Percentiles rank a stretch among this genome's conserved stretches.
These are phyloP conservation scores for Sporothrix pallida DNA, from an alignment of 2,329 filamentous ascomycete genomes.

Conservation along the genomic window DNA sequence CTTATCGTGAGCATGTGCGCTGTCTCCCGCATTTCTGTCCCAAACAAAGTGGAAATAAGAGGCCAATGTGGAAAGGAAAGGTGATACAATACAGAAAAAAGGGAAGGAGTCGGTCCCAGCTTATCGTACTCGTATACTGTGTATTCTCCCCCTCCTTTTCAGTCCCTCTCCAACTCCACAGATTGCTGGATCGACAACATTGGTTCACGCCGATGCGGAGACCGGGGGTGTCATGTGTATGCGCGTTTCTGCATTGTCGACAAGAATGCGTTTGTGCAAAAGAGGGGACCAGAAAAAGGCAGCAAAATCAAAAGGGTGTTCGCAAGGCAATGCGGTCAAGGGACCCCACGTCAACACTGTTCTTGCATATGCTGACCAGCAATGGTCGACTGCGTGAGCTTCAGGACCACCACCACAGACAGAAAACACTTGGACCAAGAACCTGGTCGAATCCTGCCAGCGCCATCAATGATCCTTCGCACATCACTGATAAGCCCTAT, in stretches of 20 bases:
- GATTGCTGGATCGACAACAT: conserved; percentile 1
- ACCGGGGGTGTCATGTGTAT: neutral
- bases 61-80: neutral
- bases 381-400: neutral
- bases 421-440: neutral
- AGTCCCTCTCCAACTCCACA: neutral
- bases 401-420: neutral
- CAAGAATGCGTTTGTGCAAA: neutral
- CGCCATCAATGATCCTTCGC: neutral
- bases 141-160: neutral
- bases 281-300: neutral
- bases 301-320: neutral
- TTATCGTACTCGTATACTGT: conserved; percentile 9
- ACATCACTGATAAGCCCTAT: neutral
- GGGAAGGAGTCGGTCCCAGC: too few relatives aligned
- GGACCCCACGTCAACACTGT: neutral
- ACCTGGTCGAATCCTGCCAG: neutral
- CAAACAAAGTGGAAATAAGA: neutral
- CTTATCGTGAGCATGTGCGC: neutral
- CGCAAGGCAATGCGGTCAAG: conserved; percentile 17
- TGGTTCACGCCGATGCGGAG: conserved; percentile 17
- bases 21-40: neutral
- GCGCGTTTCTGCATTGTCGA: neutral
- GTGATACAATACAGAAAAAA: neutral
- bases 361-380: neutral